These are phyloP conservation scores for Komagataella mondaviorum DNA, from an alignment of 805 yeast species.

Conservation along the genomic window DNA sequence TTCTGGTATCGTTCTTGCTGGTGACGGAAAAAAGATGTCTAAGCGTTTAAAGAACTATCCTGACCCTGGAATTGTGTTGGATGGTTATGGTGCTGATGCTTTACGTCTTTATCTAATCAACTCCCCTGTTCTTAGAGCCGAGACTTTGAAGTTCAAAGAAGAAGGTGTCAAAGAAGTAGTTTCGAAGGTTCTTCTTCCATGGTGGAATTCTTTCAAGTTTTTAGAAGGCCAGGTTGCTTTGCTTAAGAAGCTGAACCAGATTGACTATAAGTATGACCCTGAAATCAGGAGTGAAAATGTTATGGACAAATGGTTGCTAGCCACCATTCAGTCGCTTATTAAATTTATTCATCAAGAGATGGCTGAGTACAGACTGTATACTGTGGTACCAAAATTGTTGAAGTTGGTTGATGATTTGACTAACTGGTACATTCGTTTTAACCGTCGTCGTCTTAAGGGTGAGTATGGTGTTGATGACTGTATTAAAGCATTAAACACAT, in stretches of 20 bases:
- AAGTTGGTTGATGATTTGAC: constrained; percentile 87
- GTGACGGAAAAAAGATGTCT: constrained; percentile 99
- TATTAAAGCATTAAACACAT: constrained; percentile 73
- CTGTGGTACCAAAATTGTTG: constrained; percentile 89
- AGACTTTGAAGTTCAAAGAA: constrained; percentile 91
- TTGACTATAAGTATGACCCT: constrained; percentile 65
- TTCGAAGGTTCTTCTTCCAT: constrained; percentile 88
- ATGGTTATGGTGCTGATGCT: constrained; percentile 96
- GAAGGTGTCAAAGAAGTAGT: constrained; percentile 98
- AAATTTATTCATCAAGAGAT: constrained; percentile 81
- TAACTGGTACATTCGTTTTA: constrained; percentile 97
- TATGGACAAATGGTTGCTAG: constrained; percentile 96
- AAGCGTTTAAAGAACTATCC: constrained; percentile 97
- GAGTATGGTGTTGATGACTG: constrained; percentile 80
- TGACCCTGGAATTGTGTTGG: constrained; percentile 73
- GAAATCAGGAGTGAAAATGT: constrained; percentile 60
- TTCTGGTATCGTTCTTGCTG: constrained; percentile 90
- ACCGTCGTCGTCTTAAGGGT: constrained; percentile 97
- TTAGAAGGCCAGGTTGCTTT: constrained; percentile 88
- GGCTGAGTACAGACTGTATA: constrained; percentile 80
- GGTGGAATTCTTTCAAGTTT: constrained; percentile 98
- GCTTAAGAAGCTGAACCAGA: constrained; percentile 58
- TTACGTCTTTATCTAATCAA: constrained; percentile 89
- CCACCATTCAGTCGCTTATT: constrained; percentile 88
- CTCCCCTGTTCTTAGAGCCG: constrained; percentile 96